These are phyloP conservation scores for Botrytis sinoallii DNA, from an alignment of 2,329 filamentous ascomycete genomes.

Conservation along the genomic window DNA sequence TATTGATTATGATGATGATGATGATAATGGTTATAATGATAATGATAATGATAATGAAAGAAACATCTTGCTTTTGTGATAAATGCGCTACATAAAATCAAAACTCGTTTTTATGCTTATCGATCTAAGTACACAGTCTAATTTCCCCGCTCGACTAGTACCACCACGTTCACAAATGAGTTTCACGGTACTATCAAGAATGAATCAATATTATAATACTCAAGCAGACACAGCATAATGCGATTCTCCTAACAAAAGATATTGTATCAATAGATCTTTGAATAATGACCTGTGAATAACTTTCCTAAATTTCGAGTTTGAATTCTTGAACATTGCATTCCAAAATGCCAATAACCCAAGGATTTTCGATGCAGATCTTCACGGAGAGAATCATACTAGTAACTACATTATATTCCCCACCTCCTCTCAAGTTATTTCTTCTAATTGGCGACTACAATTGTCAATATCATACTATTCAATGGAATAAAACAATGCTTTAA, in stretches of 20 bases:
- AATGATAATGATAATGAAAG: not conserved
- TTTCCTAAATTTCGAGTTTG: not conserved
- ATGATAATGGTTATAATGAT: not conserved
- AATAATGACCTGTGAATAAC: not conserved
- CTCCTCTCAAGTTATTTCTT: not conserved
- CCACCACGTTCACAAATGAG: not conserved
- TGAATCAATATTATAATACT: no score
- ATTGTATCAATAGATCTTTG: not conserved
- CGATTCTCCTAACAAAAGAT: not conserved
- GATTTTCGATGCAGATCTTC: not conserved
- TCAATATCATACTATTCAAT: not conserved
- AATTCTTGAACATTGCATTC: no score
- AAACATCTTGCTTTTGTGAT: not conserved
- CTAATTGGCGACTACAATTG: not conserved
- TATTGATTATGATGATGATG: not conserved
- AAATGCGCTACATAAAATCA: not conserved
- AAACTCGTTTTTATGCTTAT: not conserved
- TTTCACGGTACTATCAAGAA: not conserved
- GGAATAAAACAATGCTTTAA: not conserved
- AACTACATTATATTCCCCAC: not conserved
- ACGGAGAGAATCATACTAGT: not conserved
- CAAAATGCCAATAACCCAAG: not conserved
- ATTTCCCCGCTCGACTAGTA: not conserved
- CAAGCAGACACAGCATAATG: not conserved
- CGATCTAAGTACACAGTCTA: not conserved